These are phyloP conservation scores for Tulasnella sp. DNA, from an alignment of 768 basidiomycete genomes.

Conservation along the genomic window DNA sequence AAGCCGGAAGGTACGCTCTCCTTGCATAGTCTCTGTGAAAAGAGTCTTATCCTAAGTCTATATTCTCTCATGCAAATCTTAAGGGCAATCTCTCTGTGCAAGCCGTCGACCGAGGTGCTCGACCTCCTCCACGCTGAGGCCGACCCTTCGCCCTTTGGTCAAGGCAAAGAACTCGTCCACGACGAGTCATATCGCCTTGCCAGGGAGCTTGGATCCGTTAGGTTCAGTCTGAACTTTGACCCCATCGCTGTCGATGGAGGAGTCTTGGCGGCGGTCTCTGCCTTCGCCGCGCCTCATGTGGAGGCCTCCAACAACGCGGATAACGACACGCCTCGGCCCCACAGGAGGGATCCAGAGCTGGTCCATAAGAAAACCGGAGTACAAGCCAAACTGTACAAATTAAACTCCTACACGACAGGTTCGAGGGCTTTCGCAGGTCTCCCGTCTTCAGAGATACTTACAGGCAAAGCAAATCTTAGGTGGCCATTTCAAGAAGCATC, in stretches of 20 bases:
- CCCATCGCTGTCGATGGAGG: neutral
- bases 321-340: neutral
- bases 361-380: neutral
- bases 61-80: no score
- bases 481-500: slow-evolving; percentile 56
- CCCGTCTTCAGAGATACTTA: no score
- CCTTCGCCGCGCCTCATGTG: neutral
- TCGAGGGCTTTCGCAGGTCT: neutral
- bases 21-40: no score
- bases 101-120: neutral
- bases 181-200: slow-evolving; percentile 19
- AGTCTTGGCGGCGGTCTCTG: neutral
- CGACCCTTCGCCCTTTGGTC: slow-evolving; percentile 16
- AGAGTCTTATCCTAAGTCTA: no score
- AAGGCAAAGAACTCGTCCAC: neutral
- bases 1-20: neutral
- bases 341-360: neutral
- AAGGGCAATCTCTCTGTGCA: neutral
- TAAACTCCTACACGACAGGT: slow-evolving; percentile 14
- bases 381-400: slow-evolving; percentile 29
- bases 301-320: neutral
- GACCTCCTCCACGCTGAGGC: slow-evolving; percentile 13
- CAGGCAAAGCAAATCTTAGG: slow-evolving; percentile 36
- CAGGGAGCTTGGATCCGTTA: neutral
- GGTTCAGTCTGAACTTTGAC: neutral